A percentile compares a stretch with the other conserved stretches of the same genome.
phyloP scores from a whole-genome alignment of 257 asterid genomes.

The Solanum lycopersicoides region DNA sequence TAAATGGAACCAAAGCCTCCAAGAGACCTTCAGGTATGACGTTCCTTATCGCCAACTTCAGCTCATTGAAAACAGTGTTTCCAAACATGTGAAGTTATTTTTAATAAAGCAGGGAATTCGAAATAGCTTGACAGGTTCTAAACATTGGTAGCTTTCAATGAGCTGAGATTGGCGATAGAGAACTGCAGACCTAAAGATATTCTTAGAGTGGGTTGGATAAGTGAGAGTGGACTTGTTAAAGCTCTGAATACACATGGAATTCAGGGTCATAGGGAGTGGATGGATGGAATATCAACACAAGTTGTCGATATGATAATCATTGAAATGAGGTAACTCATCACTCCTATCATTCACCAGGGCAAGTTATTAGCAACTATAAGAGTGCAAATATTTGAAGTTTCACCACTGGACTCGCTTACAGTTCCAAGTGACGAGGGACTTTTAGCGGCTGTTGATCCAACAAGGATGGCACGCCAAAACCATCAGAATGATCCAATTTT shows the following conservation, averaged over 20 bases:
- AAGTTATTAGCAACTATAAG: neutral
- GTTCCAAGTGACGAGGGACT: constrained; percentile 12
- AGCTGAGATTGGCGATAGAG: too few species aligned
- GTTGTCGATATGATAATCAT: neutral
- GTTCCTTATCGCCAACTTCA: constrained; percentile 57
- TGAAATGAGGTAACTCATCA: neutral
- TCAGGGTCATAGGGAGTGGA: neutral
- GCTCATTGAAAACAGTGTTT: constrained; percentile 49
- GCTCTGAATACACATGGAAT: too few species aligned
- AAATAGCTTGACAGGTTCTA: too few species aligned
- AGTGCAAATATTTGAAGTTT: neutral
- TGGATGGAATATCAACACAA: neutral
- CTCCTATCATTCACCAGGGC: neutral
- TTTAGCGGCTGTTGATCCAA: neutral
- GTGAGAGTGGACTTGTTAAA: too few species aligned
- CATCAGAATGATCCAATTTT: neutral
- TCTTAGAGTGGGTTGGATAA: too few species aligned
- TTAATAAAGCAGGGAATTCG: too few species aligned
- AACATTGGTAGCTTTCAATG: too few species aligned
- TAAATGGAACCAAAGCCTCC: too few species aligned
- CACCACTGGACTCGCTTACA: constrained; percentile 4
- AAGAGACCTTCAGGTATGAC: constrained; percentile 45
- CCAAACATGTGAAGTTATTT: constrained; percentile 5
- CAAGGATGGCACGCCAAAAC: neutral
- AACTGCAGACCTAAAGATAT: too few species aligned